Base-by-base conservation (phyloP, 768 basidiomycete genomes). In the Naematelia encephala region DNA sequence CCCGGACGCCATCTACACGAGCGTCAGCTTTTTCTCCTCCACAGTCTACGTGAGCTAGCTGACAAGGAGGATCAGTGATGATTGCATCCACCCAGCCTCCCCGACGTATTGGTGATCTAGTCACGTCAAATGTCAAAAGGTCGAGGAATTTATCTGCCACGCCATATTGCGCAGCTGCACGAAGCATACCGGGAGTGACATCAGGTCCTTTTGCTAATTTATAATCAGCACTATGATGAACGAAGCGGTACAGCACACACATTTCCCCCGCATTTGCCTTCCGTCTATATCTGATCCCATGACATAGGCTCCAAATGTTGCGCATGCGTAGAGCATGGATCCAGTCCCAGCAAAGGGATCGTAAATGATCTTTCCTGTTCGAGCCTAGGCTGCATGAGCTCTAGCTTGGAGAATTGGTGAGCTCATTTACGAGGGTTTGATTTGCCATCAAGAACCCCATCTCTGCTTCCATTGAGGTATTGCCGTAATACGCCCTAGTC, bases 271-370 rank as follows among this genome's bases (percentile, higher is more conserved):
- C 88, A 98, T 93, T 73, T 98, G 94, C 43, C 96, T 82, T 0
- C 96, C 96, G 70, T 98, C 94, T 50, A 99, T 97, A 74, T 98
- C 96, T 16, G 90, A 92, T 16, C 94, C 96, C 56, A 89, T 85
- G 0, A 92, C 84, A 25, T 85, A 77, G 0, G 92, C 87, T 1
- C 96, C 96, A 65, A 93, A 97, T 69, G 90, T 82, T 0, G 91
- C 89, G 2, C 84, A 82, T 0, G 92, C 89, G 51, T 79, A 75
- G 0, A 80, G 69, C 74, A 80, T 74, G 4, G 76, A 78, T 2
- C 92, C 92, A 0, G 92, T 93, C 0, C 92, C 93, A 62, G 87
- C 85, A 75, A 98, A 99, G 0, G 96, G 96, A 72, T 99, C 96
- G 66, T 98, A 99, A 14, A 98, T 81, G 22, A 94, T 76, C 74